phyloP scores from a whole-genome alignment of 2,329 filamentous ascomycete genomes.

The Simplicillium aogashimaense region DNA sequence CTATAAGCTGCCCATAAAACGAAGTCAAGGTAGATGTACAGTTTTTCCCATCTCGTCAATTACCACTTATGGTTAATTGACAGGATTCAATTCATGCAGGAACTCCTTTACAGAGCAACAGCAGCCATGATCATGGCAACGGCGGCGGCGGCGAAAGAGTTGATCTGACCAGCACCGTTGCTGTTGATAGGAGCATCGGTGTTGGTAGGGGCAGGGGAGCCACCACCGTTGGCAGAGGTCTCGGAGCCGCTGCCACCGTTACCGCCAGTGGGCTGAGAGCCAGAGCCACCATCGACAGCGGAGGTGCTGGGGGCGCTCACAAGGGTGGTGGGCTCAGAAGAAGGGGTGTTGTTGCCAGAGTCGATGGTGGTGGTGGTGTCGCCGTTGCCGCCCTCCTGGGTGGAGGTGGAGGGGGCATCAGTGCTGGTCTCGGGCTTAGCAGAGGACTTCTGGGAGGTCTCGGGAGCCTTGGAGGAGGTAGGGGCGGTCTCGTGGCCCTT shows the following conservation, averaged over 20 bases:
- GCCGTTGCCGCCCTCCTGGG: slow-evolving; percentile 7
- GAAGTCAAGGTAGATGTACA: no score
- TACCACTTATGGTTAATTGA: slow-evolving; percentile 21
- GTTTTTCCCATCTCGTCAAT: no score
- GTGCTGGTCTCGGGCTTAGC: slow-evolving; percentile 12
- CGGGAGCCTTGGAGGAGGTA: slow-evolving; percentile 7
- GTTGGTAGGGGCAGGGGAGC: slow-evolving; percentile 2
- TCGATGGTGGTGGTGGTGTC: slow-evolving; percentile 9
- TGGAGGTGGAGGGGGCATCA: slow-evolving; percentile 7
- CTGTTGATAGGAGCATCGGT: slow-evolving; percentile 1
- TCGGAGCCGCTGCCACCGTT: not conserved
- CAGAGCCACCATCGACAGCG: slow-evolving; percentile 6
- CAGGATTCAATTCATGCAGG: no score
- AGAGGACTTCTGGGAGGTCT: slow-evolving; percentile 12
- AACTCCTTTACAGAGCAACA: slow-evolving; percentile 16
- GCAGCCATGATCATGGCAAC: slow-evolving; percentile 19
- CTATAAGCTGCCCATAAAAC: no score
- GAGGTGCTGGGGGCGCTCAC: slow-evolving; percentile 6
- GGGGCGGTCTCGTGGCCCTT: slow-evolving; percentile 14
- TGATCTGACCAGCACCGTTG: slow-evolving; percentile 13
- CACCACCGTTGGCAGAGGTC: slow-evolving; percentile 1
- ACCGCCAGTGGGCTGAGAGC: slow-evolving; percentile 8
- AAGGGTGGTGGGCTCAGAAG: slow-evolving; percentile 6
- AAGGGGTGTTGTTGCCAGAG: slow-evolving; percentile 15
- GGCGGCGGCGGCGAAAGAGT: slow-evolving; percentile 19